Evolutionary conservation across 176 grass and related monocot genomes (phyloP), one percentile per base, ranked within the genome.

Genomic region (Lolium rigidum): DNA sequence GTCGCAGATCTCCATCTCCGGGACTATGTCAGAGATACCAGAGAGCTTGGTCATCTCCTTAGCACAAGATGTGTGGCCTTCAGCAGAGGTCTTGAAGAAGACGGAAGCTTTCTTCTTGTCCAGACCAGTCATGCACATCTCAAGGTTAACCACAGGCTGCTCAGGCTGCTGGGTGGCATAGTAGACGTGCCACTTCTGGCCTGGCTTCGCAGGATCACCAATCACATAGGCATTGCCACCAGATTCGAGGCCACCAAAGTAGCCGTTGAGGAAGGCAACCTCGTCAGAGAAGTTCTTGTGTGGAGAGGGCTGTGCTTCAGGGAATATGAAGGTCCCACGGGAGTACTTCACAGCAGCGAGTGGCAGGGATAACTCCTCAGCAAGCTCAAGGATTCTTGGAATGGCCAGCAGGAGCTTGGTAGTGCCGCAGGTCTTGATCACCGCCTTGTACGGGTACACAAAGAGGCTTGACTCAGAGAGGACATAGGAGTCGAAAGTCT

Each of bases 81-180:
- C 76, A 84, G 39, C 88, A 71, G 86, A 88, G 57, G 89, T 90
- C 90, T 95, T 92, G 76, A 92, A 95, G 68, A 95, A 95, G 63
- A 95, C 55, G 0, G 86, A 92, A 74, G 93, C 90, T 75, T 88
- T 92, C 82, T 88, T 78, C 52, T 87, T 84, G 71, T 95, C 83
- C 55, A 95, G 67, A 6, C 88, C 86, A 68, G 93, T 95, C 93
- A 95, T 95, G 86, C 93, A 95, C 93, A 95, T 95, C 86, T 95
- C 93, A 76, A 95, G 83, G 38, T 89, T 90, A 22, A 92, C 86
- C 90, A 95, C 65, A 24, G 88, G 86, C 52, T 70, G 80, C 80
- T 95, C 93, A 7, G 90, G 93, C 62, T 86, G 74, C 70, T 92
- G 25, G 0, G 93, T 92, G 60, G 93, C 88, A 21, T 92, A 90